A percentile compares a stretch with the other conserved stretches of the same genome.
These are phyloP conservation scores for Erysimum pusillum DNA, from an alignment of 441 rosid genomes.

Conservation along the genomic window DNA sequence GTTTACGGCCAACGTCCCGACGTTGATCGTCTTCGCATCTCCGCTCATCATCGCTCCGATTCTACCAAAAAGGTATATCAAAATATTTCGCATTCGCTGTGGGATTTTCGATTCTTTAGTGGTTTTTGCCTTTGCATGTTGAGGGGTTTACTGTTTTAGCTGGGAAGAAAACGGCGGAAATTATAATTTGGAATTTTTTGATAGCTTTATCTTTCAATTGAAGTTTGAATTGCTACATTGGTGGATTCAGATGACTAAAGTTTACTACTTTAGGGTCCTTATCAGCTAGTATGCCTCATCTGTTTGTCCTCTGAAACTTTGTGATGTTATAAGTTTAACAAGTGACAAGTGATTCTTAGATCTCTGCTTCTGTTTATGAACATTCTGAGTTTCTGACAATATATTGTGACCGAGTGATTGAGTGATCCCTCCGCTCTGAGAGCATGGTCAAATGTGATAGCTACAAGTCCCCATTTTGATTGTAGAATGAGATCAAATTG, in stretches of 20 bases:
- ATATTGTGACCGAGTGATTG: background rate
- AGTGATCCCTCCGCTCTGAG: constrained; percentile 1
- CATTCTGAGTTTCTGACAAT: background rate
- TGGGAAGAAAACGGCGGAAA: background rate
- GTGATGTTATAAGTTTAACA: background rate
- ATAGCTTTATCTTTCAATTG: background rate
- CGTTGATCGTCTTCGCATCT: constrained; percentile 69
- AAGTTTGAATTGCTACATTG: background rate
- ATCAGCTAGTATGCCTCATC: background rate
- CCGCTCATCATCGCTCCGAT: constrained; percentile 62
- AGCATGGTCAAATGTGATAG: background rate
- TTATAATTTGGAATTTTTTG: background rate
- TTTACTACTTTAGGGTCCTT: background rate
- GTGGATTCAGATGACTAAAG: background rate
- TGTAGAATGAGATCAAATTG: constrained; percentile 12
- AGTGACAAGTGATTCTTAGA: constrained; percentile 1
- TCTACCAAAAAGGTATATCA: constrained; percentile 68
- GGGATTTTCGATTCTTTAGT: background rate
- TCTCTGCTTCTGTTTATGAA: background rate
- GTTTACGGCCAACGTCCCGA: constrained; percentile 71
- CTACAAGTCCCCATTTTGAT: constrained; percentile 15
- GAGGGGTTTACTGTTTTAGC: constrained; percentile 27
- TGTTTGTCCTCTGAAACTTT: constrained; percentile 12
- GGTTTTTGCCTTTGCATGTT: constrained; percentile 24
- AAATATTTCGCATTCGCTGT: background rate